Percentiles rank a stretch among this genome's conserved stretches.
Evolutionary conservation across 768 basidiomycete genomes (phyloP).

Genomic region (Cystobasidiopsis lactophilus): DNA sequence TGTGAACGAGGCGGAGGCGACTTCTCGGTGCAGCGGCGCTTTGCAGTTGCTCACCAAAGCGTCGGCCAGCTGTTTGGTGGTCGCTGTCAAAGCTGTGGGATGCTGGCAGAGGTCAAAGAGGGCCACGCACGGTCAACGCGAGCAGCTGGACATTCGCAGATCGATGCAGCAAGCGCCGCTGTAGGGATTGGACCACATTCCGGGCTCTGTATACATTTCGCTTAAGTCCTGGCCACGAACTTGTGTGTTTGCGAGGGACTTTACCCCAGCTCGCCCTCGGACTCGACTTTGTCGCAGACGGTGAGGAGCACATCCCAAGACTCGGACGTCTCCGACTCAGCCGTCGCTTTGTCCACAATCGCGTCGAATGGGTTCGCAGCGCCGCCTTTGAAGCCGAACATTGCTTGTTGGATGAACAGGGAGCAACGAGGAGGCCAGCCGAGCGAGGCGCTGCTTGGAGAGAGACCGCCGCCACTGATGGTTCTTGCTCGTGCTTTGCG

Average conservation of each 20-base stretch:
- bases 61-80: slow-evolving; percentile 44
- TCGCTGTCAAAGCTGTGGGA: background rate
- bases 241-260: slow-evolving; percentile 16
- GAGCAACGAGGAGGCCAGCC: too few species aligned
- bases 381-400: slow-evolving; percentile 22
- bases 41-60: slow-evolving; percentile 80
- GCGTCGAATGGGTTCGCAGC: slow-evolving; percentile 67
- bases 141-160: slow-evolving; percentile 95
- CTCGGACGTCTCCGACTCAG: slow-evolving; percentile 81
- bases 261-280: slow-evolving; percentile 69
- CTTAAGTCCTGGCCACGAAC: too few species aligned
- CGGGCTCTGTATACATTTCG: slow-evolving; percentile 49
- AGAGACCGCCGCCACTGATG: too few species aligned
- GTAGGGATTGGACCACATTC: slow-evolving; percentile 55
- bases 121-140: slow-evolving; percentile 38
- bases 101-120: background rate
- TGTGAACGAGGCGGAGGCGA: slow-evolving; percentile 77
- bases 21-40: slow-evolving; percentile 55
- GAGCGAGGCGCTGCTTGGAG: too few species aligned
- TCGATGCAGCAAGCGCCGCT: slow-evolving; percentile 79
- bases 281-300: slow-evolving; percentile 85
- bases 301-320: slow-evolving; percentile 90
- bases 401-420: too few species aligned
- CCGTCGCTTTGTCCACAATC: slow-evolving; percentile 91
- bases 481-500: too few species aligned